phyloP scores from a whole-genome alignment of 441 rosid genomes.

The Aquilaria agallochum region DNA sequence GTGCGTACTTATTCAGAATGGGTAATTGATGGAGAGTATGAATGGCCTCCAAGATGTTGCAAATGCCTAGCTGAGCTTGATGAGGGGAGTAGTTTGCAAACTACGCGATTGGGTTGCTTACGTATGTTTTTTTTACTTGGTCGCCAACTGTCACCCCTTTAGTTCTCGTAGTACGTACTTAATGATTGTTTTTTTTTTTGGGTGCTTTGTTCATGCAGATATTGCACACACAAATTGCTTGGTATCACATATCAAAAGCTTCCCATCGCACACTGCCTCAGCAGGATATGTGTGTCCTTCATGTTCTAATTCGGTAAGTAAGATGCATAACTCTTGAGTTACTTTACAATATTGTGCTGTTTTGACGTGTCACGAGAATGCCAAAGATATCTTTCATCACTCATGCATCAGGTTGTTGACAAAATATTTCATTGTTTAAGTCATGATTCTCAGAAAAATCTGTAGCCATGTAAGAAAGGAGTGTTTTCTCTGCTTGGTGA shows the following conservation, averaged over 20 bases:
- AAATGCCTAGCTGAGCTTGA: constrained; percentile 69
- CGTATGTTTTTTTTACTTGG: constrained; percentile 41
- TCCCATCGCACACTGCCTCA: constrained; percentile 94
- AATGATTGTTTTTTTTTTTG: constrained; percentile 9
- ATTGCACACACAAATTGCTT: constrained; percentile 87
- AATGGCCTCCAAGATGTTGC: constrained; percentile 94
- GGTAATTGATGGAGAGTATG: constrained; percentile 99
- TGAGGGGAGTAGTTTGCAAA: constrained; percentile 60
- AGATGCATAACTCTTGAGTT: too few relatives aligned
- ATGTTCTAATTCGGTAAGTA: constrained; percentile 80
- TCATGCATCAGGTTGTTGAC: too few relatives aligned
- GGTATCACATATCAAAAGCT: constrained; percentile 74
- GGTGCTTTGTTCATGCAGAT: constrained; percentile 35
- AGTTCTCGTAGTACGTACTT: too few relatives aligned
- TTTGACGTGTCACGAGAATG: too few relatives aligned
- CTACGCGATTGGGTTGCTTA: constrained; percentile 96
- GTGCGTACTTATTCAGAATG: constrained; percentile 97
- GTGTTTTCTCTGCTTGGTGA: too few relatives aligned
- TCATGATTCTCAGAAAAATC: too few relatives aligned
- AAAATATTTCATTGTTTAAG: too few relatives aligned
- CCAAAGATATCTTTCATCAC: too few relatives aligned
- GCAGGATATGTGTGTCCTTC: constrained; percentile 92
- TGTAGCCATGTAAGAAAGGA: too few relatives aligned
- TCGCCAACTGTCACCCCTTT: too few relatives aligned
- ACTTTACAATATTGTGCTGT: too few relatives aligned